Evolutionary conservation across 768 basidiomycete species (phyloP), one percentile per base, ranked within the genome.

Genomic region (Myochromella boudieri): DNA sequence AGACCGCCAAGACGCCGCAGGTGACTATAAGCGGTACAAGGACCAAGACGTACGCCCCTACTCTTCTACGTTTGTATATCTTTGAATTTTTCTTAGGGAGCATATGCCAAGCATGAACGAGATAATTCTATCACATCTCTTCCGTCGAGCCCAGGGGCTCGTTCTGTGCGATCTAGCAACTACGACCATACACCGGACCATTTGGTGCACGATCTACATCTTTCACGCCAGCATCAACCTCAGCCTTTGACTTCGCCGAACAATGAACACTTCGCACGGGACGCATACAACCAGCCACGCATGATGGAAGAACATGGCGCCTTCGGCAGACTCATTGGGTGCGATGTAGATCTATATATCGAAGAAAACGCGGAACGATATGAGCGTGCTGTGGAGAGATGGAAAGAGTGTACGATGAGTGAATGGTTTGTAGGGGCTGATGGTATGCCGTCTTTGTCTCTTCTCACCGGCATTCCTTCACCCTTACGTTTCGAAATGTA

Each of bases 381-480:
- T 49, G 75, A 77, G 28, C 62, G 62, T 9, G 57, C 69, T 21
- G 59, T 67, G 22, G 66, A 67, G 48, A 74, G 68, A 49, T 84
- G 81, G 80, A 67, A 67, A 11, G 66, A 71, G 6, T 79, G 78
- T 46, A 67, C 70, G 0, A 60, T 71, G 46, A 74, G 76, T 11
- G 80, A 82, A 41, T 82, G 82, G 82, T 57, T 67, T 4, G 66
- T 73, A 20, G 82, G 81, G 4, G 76, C 74, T 1, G 69, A 79
- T 38, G 77, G 81, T 81, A 28, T 38, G 58, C 42, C 15, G 27
- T 26, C 14, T 15, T 32, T 42, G 25, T 40, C 26, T 31, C 17
- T 17, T 26, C 38, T 26, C 2, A n/a, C 20, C 22, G 15, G 1
- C 15, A 12, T 34, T 8, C 33, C 44, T n/a, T 31, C 6, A 20